A percentile compares a stretch with the other conserved stretches of the same genome.
These are phyloP conservation scores for Centella asiatica DNA, from an alignment of 129 eudicot genomes.

Conservation along the genomic window DNA sequence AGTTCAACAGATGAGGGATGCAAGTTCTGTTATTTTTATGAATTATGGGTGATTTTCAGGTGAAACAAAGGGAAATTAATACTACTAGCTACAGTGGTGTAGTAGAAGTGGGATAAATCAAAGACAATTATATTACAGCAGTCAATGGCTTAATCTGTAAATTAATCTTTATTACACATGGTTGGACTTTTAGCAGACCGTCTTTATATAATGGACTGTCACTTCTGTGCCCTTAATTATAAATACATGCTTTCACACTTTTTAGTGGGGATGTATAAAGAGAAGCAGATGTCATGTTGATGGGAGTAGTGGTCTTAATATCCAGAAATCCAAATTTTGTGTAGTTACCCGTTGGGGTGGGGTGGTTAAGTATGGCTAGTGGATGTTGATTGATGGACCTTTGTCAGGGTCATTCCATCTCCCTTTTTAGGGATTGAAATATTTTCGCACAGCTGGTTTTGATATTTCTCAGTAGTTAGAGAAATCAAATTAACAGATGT, in stretches of 20 bases:
- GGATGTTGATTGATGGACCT: not conserved
- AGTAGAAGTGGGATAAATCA: too few species aligned
- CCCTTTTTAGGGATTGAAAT: not conserved
- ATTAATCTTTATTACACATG: too few species aligned
- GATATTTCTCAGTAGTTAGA: not conserved
- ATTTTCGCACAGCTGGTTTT: not conserved
- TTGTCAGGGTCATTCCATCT: not conserved
- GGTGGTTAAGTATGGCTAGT: not conserved
- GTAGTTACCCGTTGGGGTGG: not conserved
- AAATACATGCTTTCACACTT: not conserved
- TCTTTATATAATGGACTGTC: not conserved
- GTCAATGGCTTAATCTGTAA: too few species aligned
- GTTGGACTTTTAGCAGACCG: too few species aligned
- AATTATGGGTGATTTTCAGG: not conserved
- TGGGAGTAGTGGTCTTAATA: not conserved
- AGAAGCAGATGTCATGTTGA: not conserved
- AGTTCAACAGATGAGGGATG: not conserved
- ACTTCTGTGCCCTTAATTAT: not conserved
- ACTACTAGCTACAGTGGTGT: not conserved
- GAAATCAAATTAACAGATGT: not conserved
- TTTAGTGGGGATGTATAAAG: slow-evolving; percentile 5
- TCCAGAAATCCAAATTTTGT: not conserved
- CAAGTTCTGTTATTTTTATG: not conserved
- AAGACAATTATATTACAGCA: too few species aligned
- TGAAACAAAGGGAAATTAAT: not conserved